Percentiles rank a stretch among this genome's conserved stretches.
Evolutionary conservation across 1,139 yeast species (phyloP).

Genomic region (Hyphopichia pseudoburtonii): DNA sequence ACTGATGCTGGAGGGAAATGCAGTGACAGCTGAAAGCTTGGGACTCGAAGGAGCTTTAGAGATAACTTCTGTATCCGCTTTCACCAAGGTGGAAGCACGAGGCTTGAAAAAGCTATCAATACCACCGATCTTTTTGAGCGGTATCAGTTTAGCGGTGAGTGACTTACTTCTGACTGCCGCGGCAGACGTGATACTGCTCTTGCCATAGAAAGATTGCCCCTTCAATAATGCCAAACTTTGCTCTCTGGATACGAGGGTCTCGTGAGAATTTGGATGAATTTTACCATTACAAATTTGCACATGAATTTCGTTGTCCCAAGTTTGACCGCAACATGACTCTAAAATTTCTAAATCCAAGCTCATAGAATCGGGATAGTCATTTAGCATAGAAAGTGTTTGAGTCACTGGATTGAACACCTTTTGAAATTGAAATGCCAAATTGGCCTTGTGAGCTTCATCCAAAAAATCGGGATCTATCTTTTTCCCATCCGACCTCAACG

Average conservation of each 20-base stretch:
- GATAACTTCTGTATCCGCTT: background rate
- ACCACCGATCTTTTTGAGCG: constrained; percentile 4
- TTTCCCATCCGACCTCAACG: constrained; percentile 65
- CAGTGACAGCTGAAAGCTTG: no score
- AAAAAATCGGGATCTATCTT: constrained; percentile 58
- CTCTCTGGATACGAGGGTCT: constrained; percentile 47
- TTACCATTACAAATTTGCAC: constrained; percentile 61
- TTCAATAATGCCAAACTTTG: constrained; percentile 26
- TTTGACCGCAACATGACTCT: constrained; percentile 64
- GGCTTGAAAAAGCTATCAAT: constrained; percentile 17
- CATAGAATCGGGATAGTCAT: constrained; percentile 49
- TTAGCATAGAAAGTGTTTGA: constrained; percentile 53
- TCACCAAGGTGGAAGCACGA: constrained; percentile 3
- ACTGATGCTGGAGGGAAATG: no score
- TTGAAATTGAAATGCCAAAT: constrained; percentile 80
- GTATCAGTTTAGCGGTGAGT: background rate
- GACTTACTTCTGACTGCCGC: constrained; percentile 6
- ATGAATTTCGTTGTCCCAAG: constrained; percentile 49
- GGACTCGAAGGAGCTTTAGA: no score
- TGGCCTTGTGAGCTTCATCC: constrained; percentile 64
- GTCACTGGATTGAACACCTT: constrained; percentile 74
- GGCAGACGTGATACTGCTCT: constrained; percentile 6
- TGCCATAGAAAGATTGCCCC: constrained; percentile 21
- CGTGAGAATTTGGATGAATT: constrained; percentile 64
- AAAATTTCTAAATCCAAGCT: constrained; percentile 35